A percentile compares a stretch with the other conserved stretches of the same genome.
These are phyloP conservation scores for Fonsecaea monophora DNA, from an alignment of 2,329 filamentous ascomycete genomes.

Conservation along the genomic window DNA sequence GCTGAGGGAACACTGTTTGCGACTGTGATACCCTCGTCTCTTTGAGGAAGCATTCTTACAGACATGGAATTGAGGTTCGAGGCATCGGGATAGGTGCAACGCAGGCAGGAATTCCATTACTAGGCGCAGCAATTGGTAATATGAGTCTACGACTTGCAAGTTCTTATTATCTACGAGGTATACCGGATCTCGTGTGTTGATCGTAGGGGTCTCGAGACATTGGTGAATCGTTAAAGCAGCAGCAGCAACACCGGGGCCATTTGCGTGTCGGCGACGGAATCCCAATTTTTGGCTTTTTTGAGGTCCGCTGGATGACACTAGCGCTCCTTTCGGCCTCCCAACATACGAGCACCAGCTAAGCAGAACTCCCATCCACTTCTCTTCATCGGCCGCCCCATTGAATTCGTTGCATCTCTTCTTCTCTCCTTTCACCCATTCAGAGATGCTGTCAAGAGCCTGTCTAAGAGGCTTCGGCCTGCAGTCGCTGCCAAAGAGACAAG, in stretches of 20 bases:
- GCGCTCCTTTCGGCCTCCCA: conserved; percentile 33
- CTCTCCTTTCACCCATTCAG: conserved; percentile 19
- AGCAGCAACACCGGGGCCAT: conserved; percentile 2
- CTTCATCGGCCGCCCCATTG: conserved; percentile 10
- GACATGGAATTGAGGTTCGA: not conserved
- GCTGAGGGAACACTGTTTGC: conserved; percentile 5
- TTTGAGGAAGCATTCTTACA: conserved; percentile 12
- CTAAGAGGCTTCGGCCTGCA: conserved; percentile 40
- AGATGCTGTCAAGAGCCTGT: conserved; percentile 40
- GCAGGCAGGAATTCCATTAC: conserved; percentile 1
- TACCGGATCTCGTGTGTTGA: not conserved
- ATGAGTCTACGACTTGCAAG: conserved; percentile 3
- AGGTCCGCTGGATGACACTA: conserved; percentile 20
- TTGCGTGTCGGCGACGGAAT: conserved; percentile 1
- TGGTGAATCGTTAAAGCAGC: not conserved
- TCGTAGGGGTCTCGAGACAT: not conserved
- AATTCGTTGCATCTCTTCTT: conserved; percentile 18
- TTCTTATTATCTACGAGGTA: not conserved
- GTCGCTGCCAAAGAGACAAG: conserved; percentile 50
- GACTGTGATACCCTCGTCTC: conserved; percentile 22
- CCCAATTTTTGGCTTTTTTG: conserved; percentile 8
- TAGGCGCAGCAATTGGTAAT: conserved; percentile 11
- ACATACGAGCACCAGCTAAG: conserved; percentile 26
- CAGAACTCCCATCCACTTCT: conserved; percentile 20
- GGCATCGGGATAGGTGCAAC: conserved; percentile 12